Evolutionary conservation across 2,329 filamentous ascomycete genomes (phyloP), one percentile per base, ranked within the genome.

Genomic region (Fusarium ramigenum): DNA sequence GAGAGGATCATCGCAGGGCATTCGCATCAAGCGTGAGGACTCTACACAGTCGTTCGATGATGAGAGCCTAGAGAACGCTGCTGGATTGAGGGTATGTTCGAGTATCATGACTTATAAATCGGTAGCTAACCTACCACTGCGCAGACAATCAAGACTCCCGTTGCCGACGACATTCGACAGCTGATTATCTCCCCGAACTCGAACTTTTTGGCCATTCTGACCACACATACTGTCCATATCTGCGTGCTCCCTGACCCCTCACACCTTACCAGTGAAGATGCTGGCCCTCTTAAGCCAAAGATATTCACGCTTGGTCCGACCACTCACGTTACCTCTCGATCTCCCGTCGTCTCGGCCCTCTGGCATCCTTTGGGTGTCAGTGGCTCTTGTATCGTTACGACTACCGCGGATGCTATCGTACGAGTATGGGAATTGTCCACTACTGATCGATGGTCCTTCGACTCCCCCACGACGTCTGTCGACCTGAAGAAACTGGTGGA

Each of bases 341-440:
- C 94, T 12, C 90, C 93, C 4, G 87, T 99, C 63, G 91, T 92
- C 28, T 94, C 94, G 3, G 93, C 92, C 8, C 78, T 98, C 65
- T 99, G 96, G 96, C 96, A 99, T 83, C 96, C 96, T 2, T 86
- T 98, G 2, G 95, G 95, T 4, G 91, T 96, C 16, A 90, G 93
- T 69, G 93, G 93, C 37, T 91, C 91, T 28, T 95, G 93, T 61
- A 84, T 99, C 37, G 92, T 98, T 25, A 98, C 96, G 0, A 89
- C 98, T 46, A 97, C 96, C 3, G 90, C 91, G 59, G 95, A 98
- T 80, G 94, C 95, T 11, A 91, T 95, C 42, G 93, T 98, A 8
- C 90, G 96, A 40, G 84, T 98, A 21, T 98, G 96, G 95, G 95
- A 98, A 79, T 82, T 98, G 62, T 94, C 95, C 34, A 88, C 91